Base-by-base conservation (phyloP, 2,329 filamentous ascomycete genomes). In the Cercospora sp. region DNA sequence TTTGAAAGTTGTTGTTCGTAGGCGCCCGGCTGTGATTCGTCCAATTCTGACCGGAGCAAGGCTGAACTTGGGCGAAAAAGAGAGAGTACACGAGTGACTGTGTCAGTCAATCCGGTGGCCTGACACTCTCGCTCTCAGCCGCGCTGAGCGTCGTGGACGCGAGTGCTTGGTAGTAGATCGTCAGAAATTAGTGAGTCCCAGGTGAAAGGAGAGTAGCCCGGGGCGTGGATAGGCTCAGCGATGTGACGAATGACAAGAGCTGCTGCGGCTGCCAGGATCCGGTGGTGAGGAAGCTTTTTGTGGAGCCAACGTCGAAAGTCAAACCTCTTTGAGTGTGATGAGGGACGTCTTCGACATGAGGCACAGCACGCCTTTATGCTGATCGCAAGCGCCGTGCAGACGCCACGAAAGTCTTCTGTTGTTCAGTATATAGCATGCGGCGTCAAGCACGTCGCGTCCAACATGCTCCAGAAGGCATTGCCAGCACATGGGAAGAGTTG, bases 311-410 rank as follows among this genome's bases (percentile, higher is more conserved):
- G 33, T 51, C 40, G 51, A 59, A 48, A 58, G 60, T 63, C 48
- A 63, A 63, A 53, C 42, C 20, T 55, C 42, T 31, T 31, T 40
- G 55, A 55, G 23, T 31, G 60, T 67, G 65, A 64, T 57, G 51
- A 48, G 45, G 60, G 28, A 23, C 55, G 28, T 28, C 23, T 45
- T 20, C 55, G 60, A 68, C 66, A 68, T 61, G 66, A 68, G 63
- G 66, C 66, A 68, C 66, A 60, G 66, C n/a, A 63, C 51, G 55
- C 36, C 45, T 65, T 68, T 68, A 63, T 68, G 63, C 45, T 65
- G 45, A 31, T 68, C 48, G 59, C 66, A 68, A 68, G 66, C 63
- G 66, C 63, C 59, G 66, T 53, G 62, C 40, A 33, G 26, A 63
- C 48, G 33, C 18, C 33, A 28, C 61, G 45, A 45, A 55, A 55